Evolutionary conservation across 2,329 filamentous ascomycete species (phyloP), one percentile per base, ranked within the genome.

Genomic region (Penicillium sp.): DNA sequence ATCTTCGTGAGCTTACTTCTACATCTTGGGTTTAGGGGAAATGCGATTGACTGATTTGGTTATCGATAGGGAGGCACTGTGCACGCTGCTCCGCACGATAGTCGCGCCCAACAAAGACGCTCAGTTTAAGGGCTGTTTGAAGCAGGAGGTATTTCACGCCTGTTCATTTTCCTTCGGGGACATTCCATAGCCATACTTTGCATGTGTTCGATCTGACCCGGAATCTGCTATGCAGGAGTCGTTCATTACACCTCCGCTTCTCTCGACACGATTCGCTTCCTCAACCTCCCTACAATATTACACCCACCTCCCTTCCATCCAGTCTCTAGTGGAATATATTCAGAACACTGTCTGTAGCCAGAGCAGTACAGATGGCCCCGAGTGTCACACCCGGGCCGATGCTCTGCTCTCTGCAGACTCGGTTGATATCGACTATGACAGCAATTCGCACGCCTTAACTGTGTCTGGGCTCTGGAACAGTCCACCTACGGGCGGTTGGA

Each of bases 381-480:
- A 75, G 19, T 92, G 89, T 70, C 71, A 75, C 19, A 67, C 77
- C 1, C 76, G 79, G 35, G 75, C 83, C 2, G 71, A 78, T 17
- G 70, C 73, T 25, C 70, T 89, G 35, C 66, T 70, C 1, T 77
- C 77, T 2, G 89, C 88, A 8, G 81, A 83, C 57, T 85, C 84
- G 21, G 68, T 96, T 10, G 92, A 96, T 71, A 78, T 96, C 44
- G 89, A 93, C 58, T 93, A 87, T 71, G 89, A 93, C 68, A 79
- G 83, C 25, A 84, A 85, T 57, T 86, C 87, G 2, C 83, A 88
- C 63, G 79, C 84, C 1, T 73, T 93, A 25, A 85, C 85, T 44
- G 59, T 92, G 9, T 88, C 86, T 1, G 85, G 83, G 29, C 79
- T 86, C 53, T 94, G 87, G 86, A 64, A 71, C 17, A 62, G 71